Conservation (phyloP, 805 yeast genomes). For the Wickerhamomyces queroliae region DNA sequence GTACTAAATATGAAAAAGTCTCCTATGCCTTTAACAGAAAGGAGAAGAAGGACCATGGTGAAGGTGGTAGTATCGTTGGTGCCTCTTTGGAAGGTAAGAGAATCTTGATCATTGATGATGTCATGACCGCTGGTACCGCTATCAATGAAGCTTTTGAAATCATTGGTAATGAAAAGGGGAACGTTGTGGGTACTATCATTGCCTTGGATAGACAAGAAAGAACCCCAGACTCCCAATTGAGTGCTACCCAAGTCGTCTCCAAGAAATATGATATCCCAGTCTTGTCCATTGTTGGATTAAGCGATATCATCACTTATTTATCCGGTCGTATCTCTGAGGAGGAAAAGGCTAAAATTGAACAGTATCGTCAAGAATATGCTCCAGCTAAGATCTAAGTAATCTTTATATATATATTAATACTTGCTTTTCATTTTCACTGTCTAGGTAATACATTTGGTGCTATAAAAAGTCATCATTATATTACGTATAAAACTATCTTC, state of each 20-base stretch:
- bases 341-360: conserved; percentile 50
- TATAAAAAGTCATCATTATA: too few relatives aligned
- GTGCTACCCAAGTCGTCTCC: conserved; percentile 80
- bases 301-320: conserved; percentile 66
- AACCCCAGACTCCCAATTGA: conserved; percentile 58
- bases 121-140: conserved; percentile 98
- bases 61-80: conserved; percentile 95
- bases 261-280: conserved; percentile 77
- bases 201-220: conserved; percentile 93
- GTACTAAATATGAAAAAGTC: conserved; percentile 63
- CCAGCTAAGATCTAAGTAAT: background rate
- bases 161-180: conserved; percentile 63
- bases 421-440: too few relatives aligned
- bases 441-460: too few relatives aligned
- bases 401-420: background rate
- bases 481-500: conserved; percentile 30
- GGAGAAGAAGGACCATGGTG: conserved; percentile 97
- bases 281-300: conserved; percentile 67
- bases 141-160: conserved; percentile 89
- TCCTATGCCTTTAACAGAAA: conserved; percentile 94
- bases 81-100: conserved; percentile 63
- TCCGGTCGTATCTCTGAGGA: conserved; percentile 49
- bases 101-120: conserved; percentile 89
- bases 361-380: conserved; percentile 41
- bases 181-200: conserved; percentile 77